Base-by-base conservation (phyloP, 768 basidiomycete species). In the Kwoniella dendrophila region DNA sequence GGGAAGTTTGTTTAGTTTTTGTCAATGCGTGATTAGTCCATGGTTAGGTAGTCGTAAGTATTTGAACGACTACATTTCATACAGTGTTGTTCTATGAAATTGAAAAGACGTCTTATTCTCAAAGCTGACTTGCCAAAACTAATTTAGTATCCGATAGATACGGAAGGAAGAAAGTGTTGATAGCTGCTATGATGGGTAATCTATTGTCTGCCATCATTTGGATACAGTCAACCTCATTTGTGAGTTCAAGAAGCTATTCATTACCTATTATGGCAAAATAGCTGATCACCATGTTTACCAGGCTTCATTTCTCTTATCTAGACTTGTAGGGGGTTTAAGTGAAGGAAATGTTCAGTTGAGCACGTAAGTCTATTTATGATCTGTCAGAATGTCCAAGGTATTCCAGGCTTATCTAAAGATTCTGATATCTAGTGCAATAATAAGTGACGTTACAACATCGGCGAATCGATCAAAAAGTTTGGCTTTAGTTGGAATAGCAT, bases 311-410 rank as follows among this genome's bases (percentile, higher is more conserved):
- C 83, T 92, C 82, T 84, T 94, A 26, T 92, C 93, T 8, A 86
- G 95, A 14, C 83, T 97, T 4, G 86, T 98, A 34, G 94, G 94
- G 10, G 95, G 95, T 3, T 82, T 97, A 8, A 92, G 90, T 72
- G 95, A 99, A 81, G 95, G 95, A 45, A 99, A 99, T 74, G 95
- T 98, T 11, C 95, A 99, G 76, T 82, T 99, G 45, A 89, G 90
- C 47, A 93, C 93, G 92, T 92, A 74, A 69, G 88, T 84, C 26
- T n/a, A 24, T 7, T 18, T 64, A 12, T 12, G 30, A 12, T 38
- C 36, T 44, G 43, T n/a, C n/a, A 22, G n/a, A 3, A 43, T 33
- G 47, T 5, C 26, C 24, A 18, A 27, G 27, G 56, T 20, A 6
- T 34, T 5, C n/a, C 24, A 36, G 7, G 12, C 44, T 16, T 12